Conservation (phyloP, 345 rosid species). For the Psidium guajava region DNA sequence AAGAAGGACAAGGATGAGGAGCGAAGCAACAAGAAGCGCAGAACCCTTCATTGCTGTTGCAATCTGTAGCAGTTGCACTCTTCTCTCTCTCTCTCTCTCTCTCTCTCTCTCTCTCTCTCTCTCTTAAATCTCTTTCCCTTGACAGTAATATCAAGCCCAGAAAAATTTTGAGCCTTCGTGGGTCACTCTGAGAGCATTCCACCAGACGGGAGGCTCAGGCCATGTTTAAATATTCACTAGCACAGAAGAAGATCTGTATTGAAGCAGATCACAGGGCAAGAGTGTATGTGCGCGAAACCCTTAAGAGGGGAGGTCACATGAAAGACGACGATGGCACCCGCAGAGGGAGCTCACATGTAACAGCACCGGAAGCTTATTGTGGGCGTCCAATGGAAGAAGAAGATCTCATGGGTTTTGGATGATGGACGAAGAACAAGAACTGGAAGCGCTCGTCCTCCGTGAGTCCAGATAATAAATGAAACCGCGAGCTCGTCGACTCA, state of each 20-base stretch:
- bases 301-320: constrained; percentile 44
- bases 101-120: too few species aligned
- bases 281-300: neutral
- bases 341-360: constrained; percentile 6
- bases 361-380: constrained; percentile 3
- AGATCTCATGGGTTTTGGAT: neutral
- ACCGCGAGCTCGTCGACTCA: neutral
- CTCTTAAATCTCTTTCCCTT: neutral
- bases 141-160: neutral
- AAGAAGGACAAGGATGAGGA: constrained; percentile 24
- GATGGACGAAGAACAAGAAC: neutral
- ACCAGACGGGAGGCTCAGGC: neutral
- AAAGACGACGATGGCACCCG: constrained; percentile 9
- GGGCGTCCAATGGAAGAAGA: neutral
- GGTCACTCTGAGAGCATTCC: neutral
- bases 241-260: constrained; percentile 15
- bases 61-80: neutral
- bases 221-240: neutral
- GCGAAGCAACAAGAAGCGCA: constrained; percentile 11
- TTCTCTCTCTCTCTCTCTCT: neutral
- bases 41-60: constrained; percentile 21
- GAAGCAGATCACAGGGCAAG: constrained; percentile 76
- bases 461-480: neutral
- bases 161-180: neutral
- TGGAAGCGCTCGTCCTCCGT: neutral